Evolutionary conservation across 1,284 basidiomycete species (phyloP), one percentile per base, ranked within the genome.

Genomic region (Cryptococcus depauperatus): DNA sequence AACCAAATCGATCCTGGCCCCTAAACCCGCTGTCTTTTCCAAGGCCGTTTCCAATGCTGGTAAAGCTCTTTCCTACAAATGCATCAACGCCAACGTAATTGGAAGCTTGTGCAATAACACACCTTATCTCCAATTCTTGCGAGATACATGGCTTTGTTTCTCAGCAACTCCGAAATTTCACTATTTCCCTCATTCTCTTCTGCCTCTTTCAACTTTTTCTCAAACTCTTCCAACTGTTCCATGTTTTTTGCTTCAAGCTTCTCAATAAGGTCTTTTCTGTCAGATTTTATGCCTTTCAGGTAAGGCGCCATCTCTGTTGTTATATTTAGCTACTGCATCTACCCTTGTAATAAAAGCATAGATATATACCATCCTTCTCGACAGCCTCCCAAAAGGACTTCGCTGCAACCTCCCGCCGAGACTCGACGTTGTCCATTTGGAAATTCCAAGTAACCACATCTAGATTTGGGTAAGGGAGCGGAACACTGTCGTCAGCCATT

Each of bases 71-170:
- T 89, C 85, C 85, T 82, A 41, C 13, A 5, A 2, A 27, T 27
- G 42, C 23, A n/a, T 33, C 33, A 44, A 11, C 25, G 8, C n/a
- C 5, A 18, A 5, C 32, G 14, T 33, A 18, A 6, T 33, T 33
- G 18, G 6, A n/a, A 27, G 8, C 13, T 23, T 11, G 35, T 30
- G 28, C 8, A 30, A 9, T 5, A 3, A 57, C 75, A 28, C 47
- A 85, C 88, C 79, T 87, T 92, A 71, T 95, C 89, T 3, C 92
- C 93, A 59, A 97, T 95, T 52, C 79, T 76, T 13, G 87, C 90
- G 16, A 92, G 70, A 70, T 92, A 90, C 57, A 81, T 83, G 14
- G 93, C 92, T 52, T 82, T 77, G n/a, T 84, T 84, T 48, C 84
- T 79, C 44, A 95, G 74, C 4, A 84, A 82, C 56, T 95, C 91